Percentiles rank a stretch among this genome's conserved stretches.
Evolutionary conservation across 192 early-diverging fungal species (phyloP).

Genomic region (Lobosporangium transversale): DNA sequence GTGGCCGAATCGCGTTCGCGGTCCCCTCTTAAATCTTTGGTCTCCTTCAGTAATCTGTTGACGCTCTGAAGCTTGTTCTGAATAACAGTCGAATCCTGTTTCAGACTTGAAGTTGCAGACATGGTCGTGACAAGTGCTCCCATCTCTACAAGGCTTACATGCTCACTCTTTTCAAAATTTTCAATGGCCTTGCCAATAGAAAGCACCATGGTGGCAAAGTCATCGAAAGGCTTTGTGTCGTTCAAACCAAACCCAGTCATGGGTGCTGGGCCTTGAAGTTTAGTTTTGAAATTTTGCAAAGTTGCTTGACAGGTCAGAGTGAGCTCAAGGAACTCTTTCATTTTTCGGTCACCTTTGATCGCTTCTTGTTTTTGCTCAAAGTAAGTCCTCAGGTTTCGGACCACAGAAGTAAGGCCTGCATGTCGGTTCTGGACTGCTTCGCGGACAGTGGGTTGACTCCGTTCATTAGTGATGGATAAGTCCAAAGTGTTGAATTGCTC

Average conservation of each 20-base stretch:
- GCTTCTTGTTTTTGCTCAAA: constrained; percentile 36
- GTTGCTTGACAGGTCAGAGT: constrained; percentile 27
- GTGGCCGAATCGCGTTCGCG: constrained; percentile 31
- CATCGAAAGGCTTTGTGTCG: constrained; percentile 25
- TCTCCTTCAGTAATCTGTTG: neutral
- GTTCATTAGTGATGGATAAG: neutral
- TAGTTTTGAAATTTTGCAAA: constrained; percentile 11
- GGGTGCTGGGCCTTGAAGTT: constrained; percentile 15
- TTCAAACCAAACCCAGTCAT: constrained; percentile 38
- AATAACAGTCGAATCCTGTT: constrained; percentile 34
- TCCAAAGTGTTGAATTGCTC: neutral
- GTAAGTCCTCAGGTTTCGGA: constrained; percentile 25
- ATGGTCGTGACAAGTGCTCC: constrained; percentile 23
- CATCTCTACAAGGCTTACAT: neutral
- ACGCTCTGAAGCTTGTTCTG: constrained; percentile 26
- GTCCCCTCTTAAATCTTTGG: constrained; percentile 20
- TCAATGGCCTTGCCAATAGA: constrained; percentile 13
- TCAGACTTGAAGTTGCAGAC: constrained; percentile 15
- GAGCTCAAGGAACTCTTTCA: constrained; percentile 35
- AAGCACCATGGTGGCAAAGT: constrained; percentile 6
- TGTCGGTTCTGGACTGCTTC: constrained; percentile 26
- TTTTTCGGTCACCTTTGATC: constrained; percentile 42
- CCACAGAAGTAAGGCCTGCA: constrained; percentile 12
- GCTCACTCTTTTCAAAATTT: constrained; percentile 5
- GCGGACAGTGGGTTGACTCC: constrained; percentile 2